Evolutionary conservation across 2,329 filamentous ascomycete species (phyloP).

Genomic region (Teratosphaeria nubilosa): DNA sequence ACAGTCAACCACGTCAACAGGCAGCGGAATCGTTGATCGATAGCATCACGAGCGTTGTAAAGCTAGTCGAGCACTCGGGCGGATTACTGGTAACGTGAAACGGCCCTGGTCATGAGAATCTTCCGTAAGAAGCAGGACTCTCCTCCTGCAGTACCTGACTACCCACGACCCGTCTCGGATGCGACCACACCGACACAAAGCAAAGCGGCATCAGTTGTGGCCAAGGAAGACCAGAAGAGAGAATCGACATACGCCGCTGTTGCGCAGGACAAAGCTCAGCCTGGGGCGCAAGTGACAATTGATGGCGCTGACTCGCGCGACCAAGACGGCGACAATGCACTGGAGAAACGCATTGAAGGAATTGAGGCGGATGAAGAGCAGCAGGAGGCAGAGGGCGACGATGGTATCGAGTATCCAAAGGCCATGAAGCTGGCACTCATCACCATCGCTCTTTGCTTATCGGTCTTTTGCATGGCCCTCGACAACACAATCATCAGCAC

Average conservation of each 20-base stretch:
- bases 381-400: conserved; percentile 12
- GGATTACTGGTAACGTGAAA: neutral
- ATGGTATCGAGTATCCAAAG: conserved; percentile 27
- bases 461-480: conserved; percentile 25
- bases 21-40: too few species aligned
- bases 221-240: conserved; percentile 1
- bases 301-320: neutral
- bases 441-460: conserved; percentile 27
- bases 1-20: too few species aligned
- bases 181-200: conserved; percentile 6
- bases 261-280: conserved; percentile 4
- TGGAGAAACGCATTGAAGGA: conserved; percentile 10
- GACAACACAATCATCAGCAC: conserved; percentile 42
- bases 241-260: neutral
- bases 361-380: conserved; percentile 11
- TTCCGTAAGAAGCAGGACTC: conserved; percentile 10
- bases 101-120: conserved; percentile 8
- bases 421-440: conserved; percentile 25
- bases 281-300: neutral
- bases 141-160: conserved; percentile 3
- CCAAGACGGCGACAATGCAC: conserved; percentile 4
- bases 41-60: neutral
- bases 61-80: neutral
- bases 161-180: conserved; percentile 6
- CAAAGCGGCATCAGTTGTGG: conserved; percentile 3